phyloP scores from a whole-genome alignment of 1,284 basidiomycete genomes.

The Ganoderma sinense region DNA sequence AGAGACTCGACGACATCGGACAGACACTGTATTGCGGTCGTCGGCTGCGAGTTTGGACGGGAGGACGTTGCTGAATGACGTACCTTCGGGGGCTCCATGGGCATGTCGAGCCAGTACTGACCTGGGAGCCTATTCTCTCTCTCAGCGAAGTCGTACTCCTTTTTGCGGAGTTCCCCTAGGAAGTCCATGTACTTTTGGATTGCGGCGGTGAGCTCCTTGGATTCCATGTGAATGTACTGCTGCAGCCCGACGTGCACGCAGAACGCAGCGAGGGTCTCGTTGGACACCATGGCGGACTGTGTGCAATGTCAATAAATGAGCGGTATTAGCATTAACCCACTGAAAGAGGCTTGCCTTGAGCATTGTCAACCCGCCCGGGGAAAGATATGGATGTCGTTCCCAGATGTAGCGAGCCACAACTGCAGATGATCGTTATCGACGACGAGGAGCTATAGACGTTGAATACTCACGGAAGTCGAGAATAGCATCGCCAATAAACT shows the following conservation, averaged over 20 bases:
- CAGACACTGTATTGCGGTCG: slow-evolving; percentile 54
- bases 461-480: slow-evolving; percentile 74
- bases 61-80: not conserved
- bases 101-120: slow-evolving; percentile 75
- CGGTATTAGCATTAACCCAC: too few relatives aligned
- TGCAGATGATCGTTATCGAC: slow-evolving; percentile 38
- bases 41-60: not conserved
- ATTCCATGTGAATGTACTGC: slow-evolving; percentile 65
- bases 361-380: slow-evolving; percentile 76
- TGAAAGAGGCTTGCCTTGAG: slow-evolving; percentile 61
- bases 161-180: slow-evolving; percentile 53
- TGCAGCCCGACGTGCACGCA: slow-evolving; percentile 74
- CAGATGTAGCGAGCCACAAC: slow-evolving; percentile 80
- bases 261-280: slow-evolving; percentile 74
- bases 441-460: too few relatives aligned
- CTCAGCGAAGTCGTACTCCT: slow-evolving; percentile 56
- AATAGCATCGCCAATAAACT: slow-evolving; percentile 85
- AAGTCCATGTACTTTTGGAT: slow-evolving; percentile 63
- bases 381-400: slow-evolving; percentile 63
- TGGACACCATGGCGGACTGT: slow-evolving; percentile 84
- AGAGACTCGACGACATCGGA: slow-evolving; percentile 82
- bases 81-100: slow-evolving; percentile 78
- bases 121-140: slow-evolving; percentile 58
- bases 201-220: slow-evolving; percentile 53
- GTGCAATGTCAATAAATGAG: not conserved